These are phyloP conservation scores for Hypoxylon crocopeplum DNA, from an alignment of 495 filamentous ascomycete species.

Conservation along the genomic window DNA sequence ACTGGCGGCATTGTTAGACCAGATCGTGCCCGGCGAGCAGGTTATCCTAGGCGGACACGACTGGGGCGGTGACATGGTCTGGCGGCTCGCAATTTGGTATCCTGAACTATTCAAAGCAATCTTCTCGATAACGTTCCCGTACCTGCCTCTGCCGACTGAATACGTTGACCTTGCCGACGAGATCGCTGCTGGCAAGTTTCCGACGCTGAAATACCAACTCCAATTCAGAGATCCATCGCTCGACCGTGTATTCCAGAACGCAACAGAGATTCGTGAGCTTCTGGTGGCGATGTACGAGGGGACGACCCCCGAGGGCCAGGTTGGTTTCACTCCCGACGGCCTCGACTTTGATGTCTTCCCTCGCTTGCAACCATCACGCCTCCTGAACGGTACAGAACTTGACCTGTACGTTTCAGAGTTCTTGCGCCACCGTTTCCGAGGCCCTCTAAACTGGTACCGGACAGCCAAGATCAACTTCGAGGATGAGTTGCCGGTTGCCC, in stretches of 20 bases:
- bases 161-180: slow-evolving; percentile 17
- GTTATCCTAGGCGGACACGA: slow-evolving; percentile 78
- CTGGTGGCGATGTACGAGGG: not conserved
- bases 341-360: slow-evolving; percentile 2
- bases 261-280: slow-evolving; percentile 3
- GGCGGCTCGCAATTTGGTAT: slow-evolving; percentile 72
- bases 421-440: slow-evolving; percentile 66
- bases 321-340: slow-evolving; percentile 1
- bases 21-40: slow-evolving; percentile 20
- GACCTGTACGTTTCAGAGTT: slow-evolving; percentile 71
- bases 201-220: slow-evolving; percentile 14
- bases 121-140: slow-evolving; percentile 11
- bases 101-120: slow-evolving; percentile 68
- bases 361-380: slow-evolving; percentile 16
- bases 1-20: slow-evolving; percentile 58
- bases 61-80: slow-evolving; percentile 68
- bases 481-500: slow-evolving; percentile 47
- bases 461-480: slow-evolving; percentile 68
- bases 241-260: slow-evolving; percentile 4
- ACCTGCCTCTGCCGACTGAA: not conserved
- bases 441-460: slow-evolving; percentile 78
- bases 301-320: slow-evolving; percentile 1
- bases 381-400: slow-evolving; percentile 69
- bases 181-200: slow-evolving; percentile 3
- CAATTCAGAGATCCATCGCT: slow-evolving; percentile 2